Percentiles rank a stretch among this genome's conserved stretches.
Evolutionary conservation across 1,284 basidiomycete genomes (phyloP).

Genomic region (Ceratobasidium sp.): DNA sequence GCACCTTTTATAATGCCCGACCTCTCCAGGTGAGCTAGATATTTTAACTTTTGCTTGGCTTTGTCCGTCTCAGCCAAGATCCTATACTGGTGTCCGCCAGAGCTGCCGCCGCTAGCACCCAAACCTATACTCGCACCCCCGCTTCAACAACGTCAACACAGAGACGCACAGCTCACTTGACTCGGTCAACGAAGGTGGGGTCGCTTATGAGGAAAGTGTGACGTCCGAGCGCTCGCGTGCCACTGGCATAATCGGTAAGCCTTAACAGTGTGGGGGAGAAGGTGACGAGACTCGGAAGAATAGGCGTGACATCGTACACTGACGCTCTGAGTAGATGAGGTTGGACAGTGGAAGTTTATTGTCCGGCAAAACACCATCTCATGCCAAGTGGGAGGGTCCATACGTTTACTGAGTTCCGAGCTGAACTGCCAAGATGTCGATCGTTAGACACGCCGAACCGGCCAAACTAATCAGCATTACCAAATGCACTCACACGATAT

Average conservation of each 20-base stretch:
- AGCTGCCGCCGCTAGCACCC: constrained; percentile 1
- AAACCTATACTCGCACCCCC: background rate
- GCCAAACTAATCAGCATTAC: no score
- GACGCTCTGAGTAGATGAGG: background rate
- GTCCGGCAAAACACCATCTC: background rate
- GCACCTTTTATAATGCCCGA: background rate
- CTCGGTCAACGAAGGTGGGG: background rate
- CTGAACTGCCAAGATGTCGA: no score
- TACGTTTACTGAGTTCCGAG: no score
- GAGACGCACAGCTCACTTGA: background rate
- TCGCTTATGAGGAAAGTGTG: background rate
- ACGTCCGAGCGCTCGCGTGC: background rate
- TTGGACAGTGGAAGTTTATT: no score
- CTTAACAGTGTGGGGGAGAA: background rate
- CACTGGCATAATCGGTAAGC: constrained; percentile 3
- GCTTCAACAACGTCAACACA: background rate
- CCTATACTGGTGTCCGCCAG: background rate
- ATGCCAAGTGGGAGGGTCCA: background rate
- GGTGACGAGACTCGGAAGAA: background rate
- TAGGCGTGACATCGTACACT: no score
- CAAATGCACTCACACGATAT: no score
- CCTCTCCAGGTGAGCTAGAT: no score
- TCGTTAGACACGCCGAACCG: no score
- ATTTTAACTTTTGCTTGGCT: background rate
- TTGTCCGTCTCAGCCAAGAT: background rate